Base-by-base conservation (phyloP, 1,139 yeast species). In the Yamadazyma songkhlaensis region DNA sequence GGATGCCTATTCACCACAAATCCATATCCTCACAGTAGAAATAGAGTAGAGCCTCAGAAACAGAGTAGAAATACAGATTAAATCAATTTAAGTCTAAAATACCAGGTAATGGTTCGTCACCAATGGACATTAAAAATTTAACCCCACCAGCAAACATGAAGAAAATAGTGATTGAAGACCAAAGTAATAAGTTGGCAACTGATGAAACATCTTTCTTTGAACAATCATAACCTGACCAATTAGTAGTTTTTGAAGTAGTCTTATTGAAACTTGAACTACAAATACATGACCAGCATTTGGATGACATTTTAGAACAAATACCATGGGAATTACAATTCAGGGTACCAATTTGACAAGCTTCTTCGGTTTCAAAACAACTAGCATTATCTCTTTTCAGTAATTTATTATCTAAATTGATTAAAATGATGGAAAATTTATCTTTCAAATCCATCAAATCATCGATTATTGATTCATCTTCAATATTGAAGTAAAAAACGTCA, bases 171-270 rank as follows among this genome's bases (percentile, higher is more conserved):
- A 83, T 47, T 7, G 74, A 60, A 3, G 86, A 71, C 88, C 90
- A 83, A 47, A 83, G 71, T 48, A 84, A 70, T 50, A 84, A 67
- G 51, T 83, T 77, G 45, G 84, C 80, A 55, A 79, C 79, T 2
- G 76, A 69, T 31, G 84, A 72, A 41, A 82, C 71, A 50, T 84
- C 89, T 52, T 68, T 71, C 68, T 83, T 81, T 48, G 74, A 67
- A 59, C 92, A 84, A 44, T 79, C 78, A 41, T 52, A 58, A 24
- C 92, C 92, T 3, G 81, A 74, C 87, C 88, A 84, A 44, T 64
- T 60, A 31, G 82, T 78, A 22, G 88, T 81, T 45, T 67, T 67
- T 38, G 67, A 62, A 26, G 59, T 60, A 33, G 64, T 61, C 47
- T 66, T 57, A 54, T 78, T 67, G 44, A 58, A 64, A 13, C 81